phyloP scores from a whole-genome alignment of 78 protist species.

The Protostelium mycophagum region DNA sequence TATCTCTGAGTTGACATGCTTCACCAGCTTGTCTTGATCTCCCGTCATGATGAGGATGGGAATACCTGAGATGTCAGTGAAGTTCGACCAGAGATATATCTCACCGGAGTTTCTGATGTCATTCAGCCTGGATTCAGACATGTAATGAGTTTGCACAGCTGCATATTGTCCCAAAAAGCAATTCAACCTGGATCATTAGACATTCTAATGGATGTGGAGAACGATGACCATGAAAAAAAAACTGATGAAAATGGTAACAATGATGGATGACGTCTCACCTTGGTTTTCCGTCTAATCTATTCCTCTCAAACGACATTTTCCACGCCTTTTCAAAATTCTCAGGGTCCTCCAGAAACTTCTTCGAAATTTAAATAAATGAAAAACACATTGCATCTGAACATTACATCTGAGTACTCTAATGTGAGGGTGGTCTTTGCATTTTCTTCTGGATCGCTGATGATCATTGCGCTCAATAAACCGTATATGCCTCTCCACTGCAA shows the following conservation, averaged over 20 bases:
- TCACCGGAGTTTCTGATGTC: background rate
- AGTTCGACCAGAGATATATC: background rate
- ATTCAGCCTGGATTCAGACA: conserved; percentile 6
- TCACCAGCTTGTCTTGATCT: conserved; percentile 24
- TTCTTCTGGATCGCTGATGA: conserved; percentile 1
- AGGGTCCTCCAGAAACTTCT: background rate
- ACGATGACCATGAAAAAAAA: too few species aligned
- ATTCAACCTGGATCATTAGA: too few species aligned
- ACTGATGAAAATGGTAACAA: too few species aligned
- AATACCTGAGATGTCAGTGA: too few species aligned
- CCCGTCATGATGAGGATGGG: conserved; percentile 37
- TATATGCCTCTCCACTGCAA: too few species aligned
- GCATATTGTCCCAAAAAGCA: conserved; percentile 30
- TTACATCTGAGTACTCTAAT: conserved; percentile 10
- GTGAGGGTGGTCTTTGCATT: background rate
- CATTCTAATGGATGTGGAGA: too few species aligned
- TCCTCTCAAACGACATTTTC: background rate
- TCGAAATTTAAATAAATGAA: too few species aligned
- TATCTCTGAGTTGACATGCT: conserved; percentile 1
- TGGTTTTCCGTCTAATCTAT: background rate
- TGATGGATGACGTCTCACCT: background rate
- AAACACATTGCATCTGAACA: background rate
- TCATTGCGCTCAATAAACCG: background rate
- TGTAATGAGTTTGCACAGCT: conserved; percentile 21
- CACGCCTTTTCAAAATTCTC: background rate